A percentile compares a stretch with the other conserved stretches of the same genome.
These are phyloP conservation scores for Arabidopsis hybrid DNA, from an alignment of 441 rosid species.

Conservation along the genomic window DNA sequence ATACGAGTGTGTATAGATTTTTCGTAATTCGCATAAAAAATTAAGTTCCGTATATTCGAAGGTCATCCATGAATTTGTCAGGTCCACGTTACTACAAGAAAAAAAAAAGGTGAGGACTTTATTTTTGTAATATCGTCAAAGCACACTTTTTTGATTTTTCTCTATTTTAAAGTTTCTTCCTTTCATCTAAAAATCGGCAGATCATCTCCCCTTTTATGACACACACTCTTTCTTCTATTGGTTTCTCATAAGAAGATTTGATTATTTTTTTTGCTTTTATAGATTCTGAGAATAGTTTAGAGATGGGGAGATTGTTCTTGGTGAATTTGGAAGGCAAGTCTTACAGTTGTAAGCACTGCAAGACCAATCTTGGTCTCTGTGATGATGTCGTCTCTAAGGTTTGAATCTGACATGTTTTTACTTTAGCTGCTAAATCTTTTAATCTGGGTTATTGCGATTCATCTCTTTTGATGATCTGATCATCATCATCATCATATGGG, in stretches of 20 bases:
- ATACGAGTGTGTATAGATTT: too few relatives aligned
- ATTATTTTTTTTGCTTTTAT: not conserved
- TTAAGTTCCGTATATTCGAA: too few relatives aligned
- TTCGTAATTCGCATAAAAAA: too few relatives aligned
- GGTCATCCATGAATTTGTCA: too few relatives aligned
- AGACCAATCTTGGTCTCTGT: constrained; percentile 75
- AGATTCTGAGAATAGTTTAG: not conserved
- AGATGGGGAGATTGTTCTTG: constrained; percentile 63
- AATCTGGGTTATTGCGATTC: constrained; percentile 31
- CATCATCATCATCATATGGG: constrained; percentile 4
- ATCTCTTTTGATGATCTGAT: constrained; percentile 11
- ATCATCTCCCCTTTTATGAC: constrained; percentile 19
- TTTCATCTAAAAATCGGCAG: constrained; percentile 18
- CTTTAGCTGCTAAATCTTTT: constrained; percentile 20
- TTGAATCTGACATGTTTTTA: constrained; percentile 7
- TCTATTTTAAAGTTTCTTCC: not conserved
- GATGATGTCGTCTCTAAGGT: constrained; percentile 90
- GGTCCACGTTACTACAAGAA: too few relatives aligned
- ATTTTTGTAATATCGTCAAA: not conserved
- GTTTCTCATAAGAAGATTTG: not conserved
- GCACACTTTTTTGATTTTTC: constrained; percentile 4
- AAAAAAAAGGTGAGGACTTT: not conserved
- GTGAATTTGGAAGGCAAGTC: constrained; percentile 86
- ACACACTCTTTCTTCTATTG: not conserved
- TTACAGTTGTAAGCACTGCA: constrained; percentile 93